phyloP scores from a whole-genome alignment of 73 alveolate genomes.

The Paraurostyla sp. region DNA sequence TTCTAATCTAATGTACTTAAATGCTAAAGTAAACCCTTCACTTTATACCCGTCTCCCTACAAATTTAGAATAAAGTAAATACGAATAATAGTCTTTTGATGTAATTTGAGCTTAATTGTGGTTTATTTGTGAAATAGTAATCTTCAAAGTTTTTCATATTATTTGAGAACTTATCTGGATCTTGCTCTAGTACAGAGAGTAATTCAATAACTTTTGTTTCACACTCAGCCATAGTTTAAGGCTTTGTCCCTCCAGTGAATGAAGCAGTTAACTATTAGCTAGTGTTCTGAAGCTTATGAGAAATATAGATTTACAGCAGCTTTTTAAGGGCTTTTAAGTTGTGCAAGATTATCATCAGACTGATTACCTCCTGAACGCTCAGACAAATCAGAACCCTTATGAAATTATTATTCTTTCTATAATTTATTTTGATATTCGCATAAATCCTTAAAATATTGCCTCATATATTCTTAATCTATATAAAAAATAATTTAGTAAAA shows the following conservation, averaged over 20 bases:
- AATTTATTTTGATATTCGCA: not conserved
- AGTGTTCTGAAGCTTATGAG: no score
- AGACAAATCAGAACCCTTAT: not conserved
- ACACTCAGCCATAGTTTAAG: not conserved
- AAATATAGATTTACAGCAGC: not conserved
- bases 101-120: not conserved
- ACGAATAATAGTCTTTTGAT: constrained; percentile 7
- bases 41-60: constrained; percentile 24
- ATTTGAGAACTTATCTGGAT: constrained; percentile 14
- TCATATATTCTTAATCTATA: constrained; percentile 30
- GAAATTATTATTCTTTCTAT: not conserved
- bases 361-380: not conserved
- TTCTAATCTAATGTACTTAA: not conserved
- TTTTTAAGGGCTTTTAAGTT: not conserved
- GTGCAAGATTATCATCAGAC: not conserved
- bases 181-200: not conserved
- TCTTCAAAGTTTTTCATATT: constrained; percentile 8
- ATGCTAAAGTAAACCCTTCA: not conserved
- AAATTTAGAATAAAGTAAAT: not conserved
- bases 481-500: not conserved
- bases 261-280: no score
- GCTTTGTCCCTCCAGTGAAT: not conserved
- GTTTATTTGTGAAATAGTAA: not conserved
- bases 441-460: not conserved
- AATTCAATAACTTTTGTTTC: constrained; percentile 1